A percentile compares a stretch with the other conserved stretches of the same genome.
Conservation (phyloP, 2,329 filamentous ascomycete genomes). For the Diatrype stigma region DNA sequence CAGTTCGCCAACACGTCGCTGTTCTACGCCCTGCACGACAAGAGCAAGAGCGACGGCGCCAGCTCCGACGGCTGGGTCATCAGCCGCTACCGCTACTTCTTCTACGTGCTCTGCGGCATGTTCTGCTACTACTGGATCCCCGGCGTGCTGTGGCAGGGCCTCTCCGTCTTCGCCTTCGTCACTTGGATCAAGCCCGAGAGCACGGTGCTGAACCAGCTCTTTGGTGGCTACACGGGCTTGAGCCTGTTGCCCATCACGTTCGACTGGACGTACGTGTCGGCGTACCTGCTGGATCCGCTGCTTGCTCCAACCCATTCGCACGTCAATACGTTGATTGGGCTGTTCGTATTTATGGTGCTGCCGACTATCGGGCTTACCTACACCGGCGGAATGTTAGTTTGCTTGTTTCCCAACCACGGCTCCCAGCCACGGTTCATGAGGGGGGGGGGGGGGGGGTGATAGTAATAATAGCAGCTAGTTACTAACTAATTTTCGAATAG, state of each 20-base stretch:
- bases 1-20: conserved; percentile 45
- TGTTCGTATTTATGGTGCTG: conserved; percentile 36
- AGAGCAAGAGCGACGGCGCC: conserved; percentile 34
- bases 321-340: conserved; percentile 38
- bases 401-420: not conserved
- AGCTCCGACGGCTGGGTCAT: conserved; percentile 42
- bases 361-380: conserved; percentile 46
- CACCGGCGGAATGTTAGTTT: conserved; percentile 34
- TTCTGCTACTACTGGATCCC: conserved; percentile 53
- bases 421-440: not conserved
- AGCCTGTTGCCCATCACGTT: conserved; percentile 41
- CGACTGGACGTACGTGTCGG: conserved; percentile 37
- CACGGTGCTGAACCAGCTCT: conserved; percentile 42
- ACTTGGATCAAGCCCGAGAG: conserved; percentile 46
- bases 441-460: too few species aligned
- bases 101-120: conserved; percentile 35
- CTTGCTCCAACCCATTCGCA: conserved; percentile 33
- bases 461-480: too few species aligned
- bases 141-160: conserved; percentile 43
- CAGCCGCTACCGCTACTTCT: conserved; percentile 42
- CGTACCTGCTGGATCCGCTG: conserved; percentile 31
- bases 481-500: conserved; percentile 16
- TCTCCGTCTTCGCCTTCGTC: conserved; percentile 44
- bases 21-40: conserved; percentile 41
- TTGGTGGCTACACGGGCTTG: conserved; percentile 42